Conservation (phyloP, 805 yeast genomes). For the Torulaspora delbrueckii region DNA sequence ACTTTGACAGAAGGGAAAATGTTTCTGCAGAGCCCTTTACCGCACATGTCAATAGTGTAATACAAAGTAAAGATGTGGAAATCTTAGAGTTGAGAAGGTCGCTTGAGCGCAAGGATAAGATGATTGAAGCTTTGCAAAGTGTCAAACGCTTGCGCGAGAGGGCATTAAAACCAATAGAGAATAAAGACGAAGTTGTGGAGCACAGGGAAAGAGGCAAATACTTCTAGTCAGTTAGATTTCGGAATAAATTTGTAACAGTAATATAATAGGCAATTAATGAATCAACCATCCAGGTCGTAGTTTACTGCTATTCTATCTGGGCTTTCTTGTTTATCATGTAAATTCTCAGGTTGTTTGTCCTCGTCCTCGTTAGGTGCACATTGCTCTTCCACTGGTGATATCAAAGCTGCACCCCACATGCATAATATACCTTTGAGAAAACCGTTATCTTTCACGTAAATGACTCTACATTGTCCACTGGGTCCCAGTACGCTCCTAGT, state of each 20-base stretch:
- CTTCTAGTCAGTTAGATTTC: neutral
- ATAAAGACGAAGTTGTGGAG: slow-evolving; percentile 1
- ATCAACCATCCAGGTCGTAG: slow-evolving; percentile 15
- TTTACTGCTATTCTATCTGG: slow-evolving; percentile 3
- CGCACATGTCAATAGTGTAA: slow-evolving; percentile 49
- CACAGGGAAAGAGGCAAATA: neutral
- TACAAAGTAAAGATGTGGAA: slow-evolving; percentile 2
- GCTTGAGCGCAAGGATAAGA: slow-evolving; percentile 68
- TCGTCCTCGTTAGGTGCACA: slow-evolving; percentile 3
- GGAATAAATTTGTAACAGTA: neutral
- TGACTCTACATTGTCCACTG: slow-evolving; percentile 41
- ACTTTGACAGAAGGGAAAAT: neutral
- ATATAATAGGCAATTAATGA: neutral
- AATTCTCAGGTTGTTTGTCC: neutral
- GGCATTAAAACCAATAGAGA: slow-evolving; percentile 20
- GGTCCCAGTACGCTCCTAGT: slow-evolving; percentile 46
- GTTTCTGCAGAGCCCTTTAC: neutral
- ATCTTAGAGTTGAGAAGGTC: slow-evolving; percentile 51
- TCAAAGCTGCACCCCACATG: slow-evolving; percentile 53
- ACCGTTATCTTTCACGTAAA: slow-evolving; percentile 41
- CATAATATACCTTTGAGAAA: slow-evolving; percentile 51
- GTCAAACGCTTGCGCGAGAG: slow-evolving; percentile 54
- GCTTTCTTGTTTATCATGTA: neutral
- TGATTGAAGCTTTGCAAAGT: slow-evolving; percentile 67
- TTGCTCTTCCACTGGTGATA: slow-evolving; percentile 13